Evolutionary conservation across 805 yeast species (phyloP).

Genomic region (Wickerhamiella slavikovae): DNA sequence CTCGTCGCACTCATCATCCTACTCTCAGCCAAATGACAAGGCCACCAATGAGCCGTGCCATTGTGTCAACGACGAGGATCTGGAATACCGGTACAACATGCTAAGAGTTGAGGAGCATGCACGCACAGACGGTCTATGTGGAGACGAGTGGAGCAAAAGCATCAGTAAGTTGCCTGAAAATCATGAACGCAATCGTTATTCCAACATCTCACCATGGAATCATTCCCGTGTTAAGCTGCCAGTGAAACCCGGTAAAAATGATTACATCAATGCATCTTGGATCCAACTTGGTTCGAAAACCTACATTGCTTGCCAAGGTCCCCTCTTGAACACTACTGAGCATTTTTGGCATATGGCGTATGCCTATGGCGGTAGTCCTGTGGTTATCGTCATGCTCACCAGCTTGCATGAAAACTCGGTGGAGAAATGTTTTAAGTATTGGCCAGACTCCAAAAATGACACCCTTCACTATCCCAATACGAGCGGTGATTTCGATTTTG

Average conservation of each 20-base stretch:
- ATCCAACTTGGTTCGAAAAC: slow-evolving; percentile 24
- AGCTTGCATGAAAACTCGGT: slow-evolving; percentile 57
- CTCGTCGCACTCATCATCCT: too few relatives aligned
- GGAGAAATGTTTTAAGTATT: slow-evolving; percentile 66
- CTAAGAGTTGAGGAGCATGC: slow-evolving; percentile 15
- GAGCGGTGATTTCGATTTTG: slow-evolving; percentile 9
- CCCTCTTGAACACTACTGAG: slow-evolving; percentile 45
- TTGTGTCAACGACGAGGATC: slow-evolving; percentile 12
- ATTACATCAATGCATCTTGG: slow-evolving; percentile 80
- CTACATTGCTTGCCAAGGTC: slow-evolving; percentile 78
- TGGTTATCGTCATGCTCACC: slow-evolving; percentile 52
- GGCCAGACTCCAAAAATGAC: slow-evolving; percentile 28
- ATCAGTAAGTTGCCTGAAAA: slow-evolving; percentile 11
- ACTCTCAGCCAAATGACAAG: too few relatives aligned
- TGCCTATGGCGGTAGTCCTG: slow-evolving; percentile 46
- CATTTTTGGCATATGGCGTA: slow-evolving; percentile 73
- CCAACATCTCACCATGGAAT: slow-evolving; percentile 48
- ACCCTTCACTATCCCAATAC: slow-evolving; percentile 4
- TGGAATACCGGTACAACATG: slow-evolving; percentile 12
- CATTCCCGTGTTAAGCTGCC: slow-evolving; percentile 29
- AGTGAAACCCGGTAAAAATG: slow-evolving; percentile 17
- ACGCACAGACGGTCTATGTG: slow-evolving; percentile 12
- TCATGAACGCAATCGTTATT: slow-evolving; percentile 31
- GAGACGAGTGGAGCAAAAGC: slow-evolving; percentile 10
- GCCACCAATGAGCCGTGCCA: slow-evolving; percentile 12